Base-by-base conservation (phyloP, 306 rosid species). In the Corylus americana region DNA sequence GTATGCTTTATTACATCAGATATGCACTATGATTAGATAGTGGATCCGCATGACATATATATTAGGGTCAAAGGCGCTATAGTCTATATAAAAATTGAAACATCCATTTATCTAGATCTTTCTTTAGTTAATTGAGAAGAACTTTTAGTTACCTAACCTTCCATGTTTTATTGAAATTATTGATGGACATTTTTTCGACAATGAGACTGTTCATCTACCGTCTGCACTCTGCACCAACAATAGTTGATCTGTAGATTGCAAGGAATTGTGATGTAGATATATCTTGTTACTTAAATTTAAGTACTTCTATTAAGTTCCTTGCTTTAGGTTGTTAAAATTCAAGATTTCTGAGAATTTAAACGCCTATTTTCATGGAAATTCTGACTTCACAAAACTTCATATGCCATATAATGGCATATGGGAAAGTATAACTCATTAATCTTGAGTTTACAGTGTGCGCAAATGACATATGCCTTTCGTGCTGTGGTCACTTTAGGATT, bases 1-100 rank as follows among this genome's bases (percentile, higher is more conserved):
- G 99, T 94, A 74, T 17, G 74, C 58, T 67, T 25, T 53, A 44
- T 58, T 83, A 75, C 74, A 27, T 75, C 80, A 25, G 55, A 54
- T 75, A 31, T 77, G 37, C 71, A 18, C 20, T 42, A 47, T 54
- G 13, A 59, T 74, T 74, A 45, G 16, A 76, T 72, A 10, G 29
- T 77, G 39, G 58, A 82, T 80, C 66, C 35, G 67, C 66, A 74
- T 68, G 51, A 42, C 12, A 18, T 44, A 27, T 11, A 12, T 18
- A 3, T 68, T n/a, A 18, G 53, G 14, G 10, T 68, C 9, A 17
- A 9, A 42, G 53, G 50, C 20, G 20, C 42, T 39, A 9, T 68
- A 68, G 72, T 39, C 7, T 68, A 42, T 18, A n/a, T 39, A 68
- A 42, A 42, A 13, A 7, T 18, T 0, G 48, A n/a, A 18, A 67